phyloP scores from a whole-genome alignment of 805 yeast genomes.

The Ascoidea asiatica region DNA sequence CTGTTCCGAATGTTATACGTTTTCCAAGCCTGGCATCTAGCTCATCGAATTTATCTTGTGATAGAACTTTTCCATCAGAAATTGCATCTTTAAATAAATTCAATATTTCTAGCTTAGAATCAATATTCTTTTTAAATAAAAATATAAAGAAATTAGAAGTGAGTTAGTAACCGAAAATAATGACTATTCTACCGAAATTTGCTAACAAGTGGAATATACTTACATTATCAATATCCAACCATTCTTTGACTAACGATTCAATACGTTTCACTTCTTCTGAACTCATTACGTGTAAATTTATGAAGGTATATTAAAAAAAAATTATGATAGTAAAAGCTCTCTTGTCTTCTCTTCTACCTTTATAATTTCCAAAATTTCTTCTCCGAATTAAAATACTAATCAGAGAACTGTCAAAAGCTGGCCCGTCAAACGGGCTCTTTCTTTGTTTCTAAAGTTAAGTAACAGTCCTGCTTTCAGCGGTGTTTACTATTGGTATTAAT shows the following conservation, averaged over 20 bases:
- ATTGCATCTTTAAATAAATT: no score
- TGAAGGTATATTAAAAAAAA: no score
- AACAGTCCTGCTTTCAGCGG: no score
- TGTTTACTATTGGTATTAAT: no score
- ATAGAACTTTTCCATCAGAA: neutral
- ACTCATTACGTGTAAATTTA: no score
- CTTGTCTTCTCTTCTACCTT: constrained; percentile 6
- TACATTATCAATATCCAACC: constrained; percentile 26
- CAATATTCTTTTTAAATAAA: neutral
- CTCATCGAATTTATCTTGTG: neutral
- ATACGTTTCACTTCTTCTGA: constrained; percentile 8
- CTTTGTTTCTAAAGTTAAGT: no score
- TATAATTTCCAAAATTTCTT: neutral
- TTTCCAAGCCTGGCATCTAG: constrained; percentile 16
- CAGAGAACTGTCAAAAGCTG: constrained; percentile 11
- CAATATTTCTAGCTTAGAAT: constrained; percentile 12
- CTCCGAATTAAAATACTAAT: constrained; percentile 3
- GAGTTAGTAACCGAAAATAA: neutral
- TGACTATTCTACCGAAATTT: neutral
- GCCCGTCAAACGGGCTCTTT: constrained; percentile 9
- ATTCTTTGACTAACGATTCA: constrained; percentile 19
- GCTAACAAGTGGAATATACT: constrained; percentile 3
- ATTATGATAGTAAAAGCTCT: no score
- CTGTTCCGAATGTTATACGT: constrained; percentile 84
- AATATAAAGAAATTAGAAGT: neutral